Evolutionary conservation across 2,329 filamentous ascomycete genomes (phyloP).

Genomic region (Neofusicoccum cordaticola): DNA sequence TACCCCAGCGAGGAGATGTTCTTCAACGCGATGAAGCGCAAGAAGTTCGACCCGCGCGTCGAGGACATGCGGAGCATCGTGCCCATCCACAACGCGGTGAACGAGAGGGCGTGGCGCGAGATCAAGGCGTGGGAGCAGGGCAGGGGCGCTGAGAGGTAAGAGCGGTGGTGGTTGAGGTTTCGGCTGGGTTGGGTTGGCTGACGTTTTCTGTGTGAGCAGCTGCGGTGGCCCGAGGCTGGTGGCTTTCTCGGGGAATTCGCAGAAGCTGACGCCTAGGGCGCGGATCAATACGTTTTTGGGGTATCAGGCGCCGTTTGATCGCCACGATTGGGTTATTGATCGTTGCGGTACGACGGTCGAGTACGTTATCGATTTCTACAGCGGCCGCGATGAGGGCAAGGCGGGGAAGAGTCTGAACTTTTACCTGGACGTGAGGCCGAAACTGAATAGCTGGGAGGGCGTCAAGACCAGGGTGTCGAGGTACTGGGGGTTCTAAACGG

Average conservation of each 20-base stretch:
- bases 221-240: conserved; percentile 79
- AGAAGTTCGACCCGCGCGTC: conserved; percentile 69
- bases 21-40: conserved; percentile 93
- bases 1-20: conserved; percentile 98
- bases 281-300: conserved; percentile 78
- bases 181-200: not conserved
- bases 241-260: conserved; percentile 70
- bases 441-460: conserved; percentile 62
- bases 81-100: conserved; percentile 97
- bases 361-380: conserved; percentile 98
- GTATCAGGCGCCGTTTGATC: conserved; percentile 89
- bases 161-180: not conserved
- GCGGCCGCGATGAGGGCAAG: conserved; percentile 58
- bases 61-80: conserved; percentile 88
- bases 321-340: conserved; percentile 97
- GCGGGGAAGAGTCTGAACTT: conserved; percentile 55
- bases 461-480: conserved; percentile 54
- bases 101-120: conserved; percentile 92
- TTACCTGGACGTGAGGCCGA: conserved; percentile 64
- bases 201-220: conserved; percentile 28
- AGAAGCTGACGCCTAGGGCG: conserved; percentile 73
- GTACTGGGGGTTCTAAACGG: conserved; percentile 44
- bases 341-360: conserved; percentile 81
- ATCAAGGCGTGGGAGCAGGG: conserved; percentile 85
- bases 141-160: conserved; percentile 54